These are phyloP conservation scores for Eucalyptus microcorys DNA, from an alignment of 345 rosid genomes.

Conservation along the genomic window DNA sequence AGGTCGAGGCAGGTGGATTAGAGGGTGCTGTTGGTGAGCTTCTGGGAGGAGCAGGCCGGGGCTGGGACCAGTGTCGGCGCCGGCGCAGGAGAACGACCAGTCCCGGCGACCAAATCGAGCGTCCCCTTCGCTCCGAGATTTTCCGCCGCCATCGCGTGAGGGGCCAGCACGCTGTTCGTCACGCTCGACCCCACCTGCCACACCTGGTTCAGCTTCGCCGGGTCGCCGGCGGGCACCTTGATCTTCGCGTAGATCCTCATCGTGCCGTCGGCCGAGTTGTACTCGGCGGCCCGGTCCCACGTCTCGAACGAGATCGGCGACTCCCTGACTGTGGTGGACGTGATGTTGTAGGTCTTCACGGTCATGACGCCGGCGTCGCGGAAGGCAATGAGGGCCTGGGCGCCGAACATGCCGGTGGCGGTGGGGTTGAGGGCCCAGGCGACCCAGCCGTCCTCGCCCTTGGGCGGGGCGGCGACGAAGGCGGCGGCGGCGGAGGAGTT, in stretches of 20 bases:
- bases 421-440: slow-evolving; percentile 78
- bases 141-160: slow-evolving; percentile 3
- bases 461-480: slow-evolving; percentile 43
- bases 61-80: too few relatives aligned
- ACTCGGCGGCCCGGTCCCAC: slow-evolving; percentile 42
- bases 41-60: slow-evolving; percentile 34
- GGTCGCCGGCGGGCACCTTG: slow-evolving; percentile 41
- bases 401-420: slow-evolving; percentile 35
- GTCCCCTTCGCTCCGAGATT: slow-evolving; percentile 12
- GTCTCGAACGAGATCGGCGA: slow-evolving; percentile 32
- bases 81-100: too few relatives aligned
- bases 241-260: slow-evolving; percentile 34
- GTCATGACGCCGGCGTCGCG: slow-evolving; percentile 10
- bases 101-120: slow-evolving; percentile 9
- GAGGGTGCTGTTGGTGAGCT: slow-evolving; percentile 2
- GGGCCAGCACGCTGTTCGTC: slow-evolving; percentile 3
- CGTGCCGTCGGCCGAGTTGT: background rate
- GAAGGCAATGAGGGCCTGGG: slow-evolving; percentile 59
- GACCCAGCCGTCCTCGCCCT: slow-evolving; percentile 42
- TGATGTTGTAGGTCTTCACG: slow-evolving; percentile 44
- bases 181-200: slow-evolving; percentile 75
- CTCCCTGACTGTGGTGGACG: slow-evolving; percentile 4
- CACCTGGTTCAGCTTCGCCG: slow-evolving; percentile 47
- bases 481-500: slow-evolving; percentile 76
- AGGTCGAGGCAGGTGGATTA: slow-evolving; percentile 40